These are phyloP conservation scores for Schizochytrium sp. DNA, from an alignment of 108 stramenopile species.

Conservation along the genomic window DNA sequence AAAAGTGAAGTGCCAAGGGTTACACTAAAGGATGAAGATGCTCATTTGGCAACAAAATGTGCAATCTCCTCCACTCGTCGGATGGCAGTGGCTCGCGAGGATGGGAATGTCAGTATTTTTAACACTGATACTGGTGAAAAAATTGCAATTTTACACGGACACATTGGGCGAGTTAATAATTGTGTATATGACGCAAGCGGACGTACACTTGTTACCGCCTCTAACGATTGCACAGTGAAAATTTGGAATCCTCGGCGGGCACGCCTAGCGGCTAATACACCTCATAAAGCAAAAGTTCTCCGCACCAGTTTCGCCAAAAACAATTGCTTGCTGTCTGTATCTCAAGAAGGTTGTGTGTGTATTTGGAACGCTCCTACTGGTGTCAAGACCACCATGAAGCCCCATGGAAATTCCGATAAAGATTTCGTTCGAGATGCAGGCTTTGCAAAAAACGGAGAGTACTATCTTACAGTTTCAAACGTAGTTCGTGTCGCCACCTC, in stretches of 20 bases:
- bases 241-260: constrained; percentile 42
- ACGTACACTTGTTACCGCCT: constrained; percentile 31
- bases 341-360: constrained; percentile 40
- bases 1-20: constrained; percentile 6
- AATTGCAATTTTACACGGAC: constrained; percentile 25
- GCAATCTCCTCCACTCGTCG: constrained; percentile 1
- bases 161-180: constrained; percentile 20
- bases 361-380: constrained; percentile 54
- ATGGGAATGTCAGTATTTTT: constrained; percentile 24
- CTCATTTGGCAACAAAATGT: constrained; percentile 15
- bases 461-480: constrained; percentile 12
- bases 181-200: constrained; percentile 24
- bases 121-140: constrained; percentile 23
- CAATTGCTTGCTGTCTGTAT: constrained; percentile 6
- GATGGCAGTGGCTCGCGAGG: constrained; percentile 6
- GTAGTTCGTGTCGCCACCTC: constrained; percentile 24
- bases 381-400: constrained; percentile 29
- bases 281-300: constrained; percentile 45
- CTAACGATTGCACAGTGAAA: constrained; percentile 47
- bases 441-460: constrained; percentile 41
- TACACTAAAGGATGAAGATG: constrained; percentile 8
- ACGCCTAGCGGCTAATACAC: background rate
- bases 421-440: constrained; percentile 30
- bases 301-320: constrained; percentile 14
- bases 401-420: background rate